These are phyloP conservation scores for Nothophaeocryptopus gaeumannii DNA, from an alignment of 2,329 filamentous ascomycete genomes.

Conservation along the genomic window DNA sequence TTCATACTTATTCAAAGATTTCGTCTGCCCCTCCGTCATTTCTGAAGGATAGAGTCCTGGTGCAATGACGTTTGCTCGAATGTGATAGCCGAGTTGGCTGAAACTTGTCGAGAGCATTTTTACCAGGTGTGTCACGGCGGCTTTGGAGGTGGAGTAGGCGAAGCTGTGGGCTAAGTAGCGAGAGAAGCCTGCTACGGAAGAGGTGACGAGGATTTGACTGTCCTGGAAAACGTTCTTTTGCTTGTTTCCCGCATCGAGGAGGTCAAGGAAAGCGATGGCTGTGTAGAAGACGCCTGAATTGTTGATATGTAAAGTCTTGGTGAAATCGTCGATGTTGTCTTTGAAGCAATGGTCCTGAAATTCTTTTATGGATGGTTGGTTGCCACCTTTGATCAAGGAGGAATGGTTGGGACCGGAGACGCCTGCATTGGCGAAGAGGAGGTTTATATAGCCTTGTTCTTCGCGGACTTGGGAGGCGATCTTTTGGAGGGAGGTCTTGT, in stretches of 20 bases:
- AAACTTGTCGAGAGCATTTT: slow-evolving; percentile 49
- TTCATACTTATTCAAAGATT: slow-evolving; percentile 22
- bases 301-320: slow-evolving; percentile 38
- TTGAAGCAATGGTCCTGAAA: slow-evolving; percentile 23
- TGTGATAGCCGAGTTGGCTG: slow-evolving; percentile 39
- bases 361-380: slow-evolving; percentile 21
- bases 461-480: slow-evolving; percentile 39
- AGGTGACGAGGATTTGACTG: slow-evolving; percentile 48
- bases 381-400: slow-evolving; percentile 11
- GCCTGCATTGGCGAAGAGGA: slow-evolving; percentile 37
- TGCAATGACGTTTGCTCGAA: slow-evolving; percentile 51
- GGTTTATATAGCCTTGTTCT: slow-evolving; percentile 37
- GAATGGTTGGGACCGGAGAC: slow-evolving; percentile 30
- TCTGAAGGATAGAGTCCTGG: slow-evolving; percentile 38
- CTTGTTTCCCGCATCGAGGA: slow-evolving; percentile 44
- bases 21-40: slow-evolving; percentile 25
- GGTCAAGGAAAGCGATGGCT: slow-evolving; percentile 40
- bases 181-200: slow-evolving; percentile 47
- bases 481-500: slow-evolving; percentile 40
- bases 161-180: slow-evolving; percentile 36
- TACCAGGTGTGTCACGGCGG: slow-evolving; percentile 48
- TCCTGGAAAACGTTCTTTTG: slow-evolving; percentile 36
- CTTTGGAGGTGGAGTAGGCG: slow-evolving; percentile 49
- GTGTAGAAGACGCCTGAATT: slow-evolving; percentile 40
- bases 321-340: slow-evolving; percentile 34